These are phyloP conservation scores for Solanum neorickii DNA, from an alignment of 257 asterid species.

Conservation along the genomic window DNA sequence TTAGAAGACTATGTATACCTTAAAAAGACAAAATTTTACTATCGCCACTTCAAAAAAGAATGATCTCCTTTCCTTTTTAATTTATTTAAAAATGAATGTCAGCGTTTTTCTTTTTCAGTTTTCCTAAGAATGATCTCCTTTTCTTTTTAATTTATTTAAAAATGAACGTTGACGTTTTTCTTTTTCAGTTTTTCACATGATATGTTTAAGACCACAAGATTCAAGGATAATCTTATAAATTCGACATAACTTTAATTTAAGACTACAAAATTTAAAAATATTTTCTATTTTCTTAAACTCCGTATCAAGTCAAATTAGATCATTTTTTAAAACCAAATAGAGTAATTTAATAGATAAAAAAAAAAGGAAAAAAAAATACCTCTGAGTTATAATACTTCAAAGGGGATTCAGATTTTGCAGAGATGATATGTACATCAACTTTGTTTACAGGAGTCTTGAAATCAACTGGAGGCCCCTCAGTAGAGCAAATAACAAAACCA, in stretches of 20 bases:
- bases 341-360: neutral
- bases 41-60: no score
- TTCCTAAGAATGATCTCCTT: no score
- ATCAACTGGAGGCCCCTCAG: neutral
- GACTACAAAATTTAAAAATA: accelerated
- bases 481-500: neutral
- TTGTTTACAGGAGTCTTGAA: neutral
- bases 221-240: accelerated
- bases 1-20: neutral
- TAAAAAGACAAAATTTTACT: no score
- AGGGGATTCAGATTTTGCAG: neutral
- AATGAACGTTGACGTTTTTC: accelerated
- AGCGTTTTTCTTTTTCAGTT: no score
- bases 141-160: no score
- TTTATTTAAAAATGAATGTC: no score
- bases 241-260: no score
- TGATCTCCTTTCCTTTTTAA: no score
- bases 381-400: neutral
- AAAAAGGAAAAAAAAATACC: neutral
- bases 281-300: no score
- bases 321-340: no score
- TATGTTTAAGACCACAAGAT: no score
- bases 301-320: accelerated
- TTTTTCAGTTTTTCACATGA: no score
- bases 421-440: neutral